These are phyloP conservation scores for Lentinus tigrinus DNA, from an alignment of 768 basidiomycete genomes.

Conservation along the genomic window DNA sequence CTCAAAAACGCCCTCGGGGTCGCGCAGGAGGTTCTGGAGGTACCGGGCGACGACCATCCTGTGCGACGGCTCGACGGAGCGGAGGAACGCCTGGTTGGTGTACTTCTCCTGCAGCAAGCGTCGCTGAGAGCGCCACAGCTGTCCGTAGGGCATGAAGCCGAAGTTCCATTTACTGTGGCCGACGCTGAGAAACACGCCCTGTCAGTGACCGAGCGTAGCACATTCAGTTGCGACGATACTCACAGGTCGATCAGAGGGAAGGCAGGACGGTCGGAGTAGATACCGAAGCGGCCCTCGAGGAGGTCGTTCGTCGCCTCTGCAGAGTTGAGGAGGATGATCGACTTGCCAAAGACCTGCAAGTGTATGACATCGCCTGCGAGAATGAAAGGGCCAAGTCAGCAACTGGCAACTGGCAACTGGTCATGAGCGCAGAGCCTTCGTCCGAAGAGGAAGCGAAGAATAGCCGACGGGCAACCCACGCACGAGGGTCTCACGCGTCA, in stretches of 20 bases:
- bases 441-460: too few relatives aligned
- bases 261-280: slow-evolving; percentile 23
- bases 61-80: background rate
- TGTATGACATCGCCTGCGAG: slow-evolving; percentile 25
- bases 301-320: slow-evolving; percentile 20
- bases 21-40: slow-evolving; percentile 1
- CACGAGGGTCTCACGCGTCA: too few relatives aligned
- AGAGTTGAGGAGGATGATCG: slow-evolving; percentile 24
- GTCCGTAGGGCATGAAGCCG: slow-evolving; percentile 5
- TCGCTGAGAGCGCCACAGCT: slow-evolving; percentile 3
- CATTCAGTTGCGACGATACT: background rate
- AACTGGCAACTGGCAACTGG: background rate
- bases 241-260: slow-evolving; percentile 25
- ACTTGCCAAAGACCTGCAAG: slow-evolving; percentile 20
- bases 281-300: slow-evolving; percentile 25
- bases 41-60: background rate
- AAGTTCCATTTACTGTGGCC: slow-evolving; percentile 7
- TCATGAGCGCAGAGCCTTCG: too few relatives aligned
- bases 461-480: too few relatives aligned
- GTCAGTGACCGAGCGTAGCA: background rate
- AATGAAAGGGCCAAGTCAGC: background rate
- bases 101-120: slow-evolving; percentile 4
- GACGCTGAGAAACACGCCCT: background rate
- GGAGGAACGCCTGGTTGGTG: background rate
- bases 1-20: slow-evolving; percentile 1